Evolutionary conservation across 1,284 basidiomycete species (phyloP), one percentile per base, ranked within the genome.

Genomic region (Omphalotus olearius): DNA sequence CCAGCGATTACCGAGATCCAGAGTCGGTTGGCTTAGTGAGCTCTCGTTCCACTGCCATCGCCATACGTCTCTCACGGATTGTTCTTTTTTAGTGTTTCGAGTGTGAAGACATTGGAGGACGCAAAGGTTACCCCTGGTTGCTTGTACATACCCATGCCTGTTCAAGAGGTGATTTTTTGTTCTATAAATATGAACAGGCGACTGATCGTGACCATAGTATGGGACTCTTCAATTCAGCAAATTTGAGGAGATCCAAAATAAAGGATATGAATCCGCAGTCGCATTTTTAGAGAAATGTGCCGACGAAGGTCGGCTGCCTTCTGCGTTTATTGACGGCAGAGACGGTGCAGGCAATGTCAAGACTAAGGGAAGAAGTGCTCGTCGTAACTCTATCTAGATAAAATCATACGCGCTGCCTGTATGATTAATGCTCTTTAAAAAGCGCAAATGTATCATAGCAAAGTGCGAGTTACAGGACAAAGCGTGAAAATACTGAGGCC

Each of bases 1-100:
- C 92, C 95, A 23, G 88, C 89, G 14, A 97, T 99, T 66, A 93
- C 97, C 1, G 96, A 99, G 64, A 93, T 99, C 50, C 97, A 98
- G 64, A 88, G 90, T 62, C 84, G 97, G 14, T 76, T 99, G 48
- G 93, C 96, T 47, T 99, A 99, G 93, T 96, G 62, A 58, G 91
- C 61, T 26, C 26, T 16, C 43, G 28, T 25, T 20, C 14, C 47
- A 6, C 9, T 33, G 25, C 33, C 35, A 33, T 33, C 30, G 30
- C 13, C 30, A 33, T 33, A 9, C 30, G 7, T 13, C 2, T 33
- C 30, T 33, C 30, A 33, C 30, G 30, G 30, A 33, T 33, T 42
- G 11, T 39, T 41, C n/a, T n/a, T 40, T 42, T 38, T 1, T 49
- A 96, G 93, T 69, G 96, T 98, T 1, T 96, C 96, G 55, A 95